These are phyloP conservation scores for Canavalia ensiformis DNA, from an alignment of 306 rosid species.

Conservation along the genomic window DNA sequence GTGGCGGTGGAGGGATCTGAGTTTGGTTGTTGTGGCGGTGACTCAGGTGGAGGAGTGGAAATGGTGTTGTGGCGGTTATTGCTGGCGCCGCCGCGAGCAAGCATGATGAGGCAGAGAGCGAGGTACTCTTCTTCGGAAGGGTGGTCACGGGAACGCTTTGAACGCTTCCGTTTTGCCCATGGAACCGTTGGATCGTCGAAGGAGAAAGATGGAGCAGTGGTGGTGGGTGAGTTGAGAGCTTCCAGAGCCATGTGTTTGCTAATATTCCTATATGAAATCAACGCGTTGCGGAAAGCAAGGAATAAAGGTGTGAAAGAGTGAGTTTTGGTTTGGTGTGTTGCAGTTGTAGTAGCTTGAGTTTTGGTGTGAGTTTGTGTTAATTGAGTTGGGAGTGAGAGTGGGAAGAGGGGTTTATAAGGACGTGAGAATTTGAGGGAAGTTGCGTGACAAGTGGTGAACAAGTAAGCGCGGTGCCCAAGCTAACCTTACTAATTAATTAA, in stretches of 20 bases:
- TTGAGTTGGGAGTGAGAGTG: background rate
- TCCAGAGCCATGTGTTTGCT: conserved; percentile 65
- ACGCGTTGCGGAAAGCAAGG: too few species aligned
- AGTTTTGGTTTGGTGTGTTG: background rate
- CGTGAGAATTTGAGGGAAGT: conserved; percentile 60
- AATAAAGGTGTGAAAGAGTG: background rate
- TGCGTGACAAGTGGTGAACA: conserved; percentile 94
- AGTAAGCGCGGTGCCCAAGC: conserved; percentile 60
- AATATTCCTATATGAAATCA: too few species aligned
- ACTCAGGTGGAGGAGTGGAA: conserved; percentile 18
- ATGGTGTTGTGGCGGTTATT: background rate
- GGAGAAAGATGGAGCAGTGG: conserved; percentile 60
- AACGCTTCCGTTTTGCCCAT: conserved; percentile 89
- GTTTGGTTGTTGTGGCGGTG: background rate
- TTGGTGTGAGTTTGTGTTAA: background rate
- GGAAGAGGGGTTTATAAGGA: conserved; percentile 52
- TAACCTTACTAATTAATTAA: background rate
- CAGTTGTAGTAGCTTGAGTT: background rate
- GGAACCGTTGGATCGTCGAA: conserved; percentile 62
- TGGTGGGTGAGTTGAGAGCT: conserved; percentile 85
- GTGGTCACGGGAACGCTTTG: conserved; percentile 78
- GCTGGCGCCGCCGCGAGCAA: conserved; percentile 61
- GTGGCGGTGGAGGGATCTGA: background rate
- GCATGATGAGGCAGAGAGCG: conserved; percentile 97
- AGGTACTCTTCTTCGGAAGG: conserved; percentile 87